phyloP scores from a whole-genome alignment of 2,329 filamentous ascomycete species.

The Pseudocercospora fijiensis region DNA sequence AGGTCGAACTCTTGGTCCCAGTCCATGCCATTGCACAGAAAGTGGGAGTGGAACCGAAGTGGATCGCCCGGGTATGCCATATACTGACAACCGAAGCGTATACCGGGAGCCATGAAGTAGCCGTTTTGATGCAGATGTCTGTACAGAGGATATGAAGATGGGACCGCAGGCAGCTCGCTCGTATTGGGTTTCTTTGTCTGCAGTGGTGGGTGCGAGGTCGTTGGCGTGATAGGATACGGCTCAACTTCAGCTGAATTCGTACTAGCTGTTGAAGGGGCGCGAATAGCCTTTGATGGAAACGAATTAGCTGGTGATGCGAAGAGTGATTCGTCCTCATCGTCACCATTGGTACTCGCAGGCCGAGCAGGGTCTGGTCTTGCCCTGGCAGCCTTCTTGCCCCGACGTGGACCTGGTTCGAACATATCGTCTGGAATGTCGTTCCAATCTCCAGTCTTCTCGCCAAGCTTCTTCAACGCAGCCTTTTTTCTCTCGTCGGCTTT shows the following conservation, averaged over 20 bases:
- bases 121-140: constrained; percentile 73
- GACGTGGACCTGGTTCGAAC: constrained; percentile 26
- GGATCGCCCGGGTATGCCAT: constrained; percentile 95
- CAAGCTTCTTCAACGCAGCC: constrained; percentile 50
- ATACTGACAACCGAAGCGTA: constrained; percentile 92
- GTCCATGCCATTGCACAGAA: constrained; percentile 76
- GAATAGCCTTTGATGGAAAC: constrained; percentile 18
- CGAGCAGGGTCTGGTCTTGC: constrained; percentile 18
- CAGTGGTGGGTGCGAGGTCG: constrained; percentile 51
- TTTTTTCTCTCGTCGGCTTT: constrained; percentile 53
- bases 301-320: constrained; percentile 31
- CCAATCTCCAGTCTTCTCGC: constrained; percentile 34
- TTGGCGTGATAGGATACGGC: constrained; percentile 47
- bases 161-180: constrained; percentile 36
- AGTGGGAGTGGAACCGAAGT: constrained; percentile 92
- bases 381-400: constrained; percentile 20
- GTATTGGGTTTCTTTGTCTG: constrained; percentile 11
- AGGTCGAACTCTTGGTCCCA: constrained; percentile 87
- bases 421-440: constrained; percentile 41
- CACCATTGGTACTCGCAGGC: constrained; percentile 14
- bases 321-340: constrained; percentile 33
- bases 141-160: constrained; percentile 71
- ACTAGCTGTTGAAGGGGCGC: constrained; percentile 20
- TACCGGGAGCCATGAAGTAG: constrained; percentile 86
- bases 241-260: constrained; percentile 15